These are phyloP conservation scores for Chrysoporthe austroafricana DNA, from an alignment of 2,329 filamentous ascomycete species.

Conservation along the genomic window DNA sequence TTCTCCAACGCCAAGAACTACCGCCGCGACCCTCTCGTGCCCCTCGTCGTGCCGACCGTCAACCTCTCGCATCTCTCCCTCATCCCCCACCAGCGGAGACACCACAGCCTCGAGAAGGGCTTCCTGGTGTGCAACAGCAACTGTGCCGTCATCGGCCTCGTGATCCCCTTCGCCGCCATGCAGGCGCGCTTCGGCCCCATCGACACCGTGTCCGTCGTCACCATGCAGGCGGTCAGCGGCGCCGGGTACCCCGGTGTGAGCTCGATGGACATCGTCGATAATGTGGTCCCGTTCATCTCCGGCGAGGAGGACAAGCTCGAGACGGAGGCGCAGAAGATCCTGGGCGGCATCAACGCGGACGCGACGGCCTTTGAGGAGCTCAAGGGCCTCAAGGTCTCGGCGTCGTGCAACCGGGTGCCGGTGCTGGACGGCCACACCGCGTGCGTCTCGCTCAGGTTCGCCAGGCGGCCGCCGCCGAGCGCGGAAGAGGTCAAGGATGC, in stretches of 20 bases:
- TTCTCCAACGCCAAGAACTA: conserved; percentile 99
- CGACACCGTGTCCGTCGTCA: conserved; percentile 77
- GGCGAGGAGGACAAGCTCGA: conserved; percentile 97
- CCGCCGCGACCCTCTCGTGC: conserved; percentile 85
- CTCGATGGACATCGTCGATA: conserved; percentile 95
- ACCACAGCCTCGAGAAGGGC: conserved; percentile 75
- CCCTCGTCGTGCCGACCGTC: conserved; percentile 92
- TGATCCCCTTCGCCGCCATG: conserved; percentile 91
- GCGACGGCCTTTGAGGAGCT: conserved; percentile 79
- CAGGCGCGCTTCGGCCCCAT: conserved; percentile 85
- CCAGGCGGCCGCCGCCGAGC: conserved; percentile 72
- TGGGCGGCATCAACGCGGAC: conserved; percentile 73
- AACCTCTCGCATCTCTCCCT: conserved; percentile 86
- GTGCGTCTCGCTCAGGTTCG: conserved; percentile 88
- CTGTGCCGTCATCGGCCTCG: conserved; percentile 94
- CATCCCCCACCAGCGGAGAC: conserved; percentile 83
- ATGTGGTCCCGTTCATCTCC: conserved; percentile 89
- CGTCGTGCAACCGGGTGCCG: conserved; percentile 91
- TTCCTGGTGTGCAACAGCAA: conserved; percentile 98
- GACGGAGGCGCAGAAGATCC: conserved; percentile 92
- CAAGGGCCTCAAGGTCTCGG: conserved; percentile 73
- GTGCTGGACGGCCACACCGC: conserved; percentile 94
- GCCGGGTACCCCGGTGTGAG: conserved; percentile 89
- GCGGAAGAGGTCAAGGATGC: conserved; percentile 79
- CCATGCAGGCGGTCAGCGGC: conserved; percentile 92